phyloP scores from a whole-genome alignment of 1,139 yeast species.

The Kodamaea plutei region DNA sequence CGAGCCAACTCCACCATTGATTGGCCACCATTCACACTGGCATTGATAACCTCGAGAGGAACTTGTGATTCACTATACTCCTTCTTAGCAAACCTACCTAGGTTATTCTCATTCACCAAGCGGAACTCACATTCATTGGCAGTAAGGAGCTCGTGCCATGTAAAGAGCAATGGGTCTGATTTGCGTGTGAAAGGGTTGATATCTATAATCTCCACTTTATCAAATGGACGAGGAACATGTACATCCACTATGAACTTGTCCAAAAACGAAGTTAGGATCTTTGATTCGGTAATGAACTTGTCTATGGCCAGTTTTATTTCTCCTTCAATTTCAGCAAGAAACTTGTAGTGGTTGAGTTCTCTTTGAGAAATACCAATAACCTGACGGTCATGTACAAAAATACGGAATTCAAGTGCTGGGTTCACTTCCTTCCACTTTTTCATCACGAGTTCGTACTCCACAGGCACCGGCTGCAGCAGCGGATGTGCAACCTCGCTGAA shows the following conservation, averaged over 20 bases:
- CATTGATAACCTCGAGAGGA: conserved; percentile 86
- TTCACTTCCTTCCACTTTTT: conserved; percentile 78
- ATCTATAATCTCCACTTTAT: conserved; percentile 66
- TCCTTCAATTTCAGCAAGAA: conserved; percentile 46
- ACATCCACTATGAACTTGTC: conserved; percentile 68
- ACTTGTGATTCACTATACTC: conserved; percentile 90
- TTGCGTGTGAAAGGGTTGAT: conserved; percentile 79
- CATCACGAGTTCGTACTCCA: conserved; percentile 61
- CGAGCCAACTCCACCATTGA: conserved; percentile 62
- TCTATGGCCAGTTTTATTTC: conserved; percentile 47
- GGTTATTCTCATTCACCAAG: conserved; percentile 60
- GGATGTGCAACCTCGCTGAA: conserved; percentile 43
- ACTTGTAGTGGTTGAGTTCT: conserved; percentile 78
- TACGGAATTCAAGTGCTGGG: conserved; percentile 88
- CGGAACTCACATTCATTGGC: conserved; percentile 49
- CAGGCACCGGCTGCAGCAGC: background rate
- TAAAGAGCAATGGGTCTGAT: conserved; percentile 71
- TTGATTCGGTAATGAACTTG: conserved; percentile 34
- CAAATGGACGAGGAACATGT: conserved; percentile 73
- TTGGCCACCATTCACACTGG: conserved; percentile 56
- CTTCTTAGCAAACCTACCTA: conserved; percentile 70
- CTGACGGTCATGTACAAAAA: conserved; percentile 61
- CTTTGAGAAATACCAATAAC: conserved; percentile 79
- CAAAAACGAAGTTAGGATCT: conserved; percentile 37
- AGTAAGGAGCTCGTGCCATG: conserved; percentile 72